These are phyloP conservation scores for Alternaria postmessia DNA, from an alignment of 2,329 filamentous ascomycete species.

Conservation along the genomic window DNA sequence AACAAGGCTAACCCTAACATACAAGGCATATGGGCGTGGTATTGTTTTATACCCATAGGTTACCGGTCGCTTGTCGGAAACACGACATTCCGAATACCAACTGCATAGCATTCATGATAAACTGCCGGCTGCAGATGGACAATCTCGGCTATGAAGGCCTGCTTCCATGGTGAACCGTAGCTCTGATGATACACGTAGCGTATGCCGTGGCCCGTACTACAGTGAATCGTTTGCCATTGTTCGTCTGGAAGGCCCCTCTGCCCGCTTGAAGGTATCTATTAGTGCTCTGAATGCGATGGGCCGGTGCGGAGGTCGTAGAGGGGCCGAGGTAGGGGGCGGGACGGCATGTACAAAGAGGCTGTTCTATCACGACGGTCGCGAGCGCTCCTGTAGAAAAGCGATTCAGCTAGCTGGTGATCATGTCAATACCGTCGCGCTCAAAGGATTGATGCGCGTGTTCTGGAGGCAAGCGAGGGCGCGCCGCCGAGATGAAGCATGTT, in stretches of 20 bases:
- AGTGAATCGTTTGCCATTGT: background rate
- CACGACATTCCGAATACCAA: background rate
- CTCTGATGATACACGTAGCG: background rate
- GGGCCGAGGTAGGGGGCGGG: background rate
- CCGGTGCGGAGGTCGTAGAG: background rate
- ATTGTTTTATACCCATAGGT: background rate
- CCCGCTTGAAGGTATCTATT: background rate
- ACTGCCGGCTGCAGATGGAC: background rate
- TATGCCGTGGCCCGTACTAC: background rate
- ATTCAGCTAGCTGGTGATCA: background rate
- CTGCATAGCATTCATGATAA: background rate
- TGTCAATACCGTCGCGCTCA: background rate
- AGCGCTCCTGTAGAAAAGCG: background rate
- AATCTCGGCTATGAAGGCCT: background rate
- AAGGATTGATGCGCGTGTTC: constrained; percentile 1
- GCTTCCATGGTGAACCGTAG: background rate
- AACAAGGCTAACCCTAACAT: background rate
- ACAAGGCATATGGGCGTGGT: background rate
- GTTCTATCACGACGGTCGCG: background rate
- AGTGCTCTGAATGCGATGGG: background rate
- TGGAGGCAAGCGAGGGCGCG: constrained; percentile 6
- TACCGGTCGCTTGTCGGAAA: constrained; percentile 8
- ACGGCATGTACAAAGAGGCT: background rate
- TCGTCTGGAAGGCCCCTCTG: background rate
- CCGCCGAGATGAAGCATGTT: constrained; percentile 13